Base-by-base conservation (phyloP, 1,284 basidiomycete genomes). In the Puccinia horiana region DNA sequence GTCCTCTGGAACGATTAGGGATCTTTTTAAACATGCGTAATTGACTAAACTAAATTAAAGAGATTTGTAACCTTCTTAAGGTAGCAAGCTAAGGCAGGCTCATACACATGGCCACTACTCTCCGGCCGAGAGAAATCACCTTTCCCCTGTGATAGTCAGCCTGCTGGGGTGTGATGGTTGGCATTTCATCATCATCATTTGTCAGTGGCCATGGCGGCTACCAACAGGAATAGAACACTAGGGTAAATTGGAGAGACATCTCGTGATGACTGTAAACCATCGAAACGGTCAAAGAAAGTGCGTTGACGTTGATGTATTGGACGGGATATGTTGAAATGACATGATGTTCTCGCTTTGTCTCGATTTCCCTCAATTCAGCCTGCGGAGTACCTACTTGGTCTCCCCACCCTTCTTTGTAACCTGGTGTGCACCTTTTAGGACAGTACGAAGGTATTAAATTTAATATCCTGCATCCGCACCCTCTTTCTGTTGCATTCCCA, bases 381-480 rank as follows among this genome's bases (percentile, higher is more conserved):
- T 61, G 58, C 29, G 29, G 56, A 35, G 58, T 61, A 35, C 29
- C n/a, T 14, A 14, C 29, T 9, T 18, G 14, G 58, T 35, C 12
- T 58, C n/a, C 56, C 56, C 20, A 58, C 56, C 29, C 58, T 61
- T 61, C 58, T 61, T 16, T 32, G 29, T 26, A 35, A 1, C 26
- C 26, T 11, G 5, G 29, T 35, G 58, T 20, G 18, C 42, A 69
- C 65, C 65, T 69, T 40, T 44, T 26, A 44, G 65, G 65, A 44
- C 29, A 58, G 23, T 47, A 29, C 65, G 18, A 42, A 29, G 32
- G 42, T 69, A 69, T 69, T 69, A 69, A 69, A 69, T 42, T 69
- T 47, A 42, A 69, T 69, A 69, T 29, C 37, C 65, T 44, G 42
- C 40, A 42, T 29, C 40, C 40, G 23, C 42, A n/a, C 4, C 40